phyloP scores from a whole-genome alignment of 805 yeast species.

The Komagataella phaffii region DNA sequence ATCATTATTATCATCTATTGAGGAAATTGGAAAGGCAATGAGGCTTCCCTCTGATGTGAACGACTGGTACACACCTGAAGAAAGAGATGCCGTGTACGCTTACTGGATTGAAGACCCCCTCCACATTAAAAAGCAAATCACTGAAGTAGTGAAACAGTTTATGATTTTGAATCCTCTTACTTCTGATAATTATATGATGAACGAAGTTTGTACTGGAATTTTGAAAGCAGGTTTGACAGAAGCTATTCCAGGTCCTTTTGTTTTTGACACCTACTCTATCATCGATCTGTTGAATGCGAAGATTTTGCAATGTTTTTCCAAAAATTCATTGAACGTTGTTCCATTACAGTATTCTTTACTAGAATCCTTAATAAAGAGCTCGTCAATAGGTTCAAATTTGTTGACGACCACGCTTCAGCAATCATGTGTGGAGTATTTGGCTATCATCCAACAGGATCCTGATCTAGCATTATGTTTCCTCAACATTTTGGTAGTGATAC shows the following conservation, averaged over 20 bases:
- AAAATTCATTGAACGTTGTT: constrained; percentile 18
- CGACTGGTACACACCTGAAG: constrained; percentile 21
- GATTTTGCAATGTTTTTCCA: constrained; percentile 13
- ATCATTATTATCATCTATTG: constrained; percentile 48
- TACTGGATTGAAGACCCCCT: constrained; percentile 40
- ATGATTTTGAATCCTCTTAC: constrained; percentile 24
- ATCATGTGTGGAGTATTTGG: constrained; percentile 22
- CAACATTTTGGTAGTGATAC: constrained; percentile 33
- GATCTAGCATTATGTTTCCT: constrained; percentile 42
- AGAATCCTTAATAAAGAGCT: constrained; percentile 27
- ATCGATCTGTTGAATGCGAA: constrained; percentile 24
- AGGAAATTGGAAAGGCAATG: constrained; percentile 62
- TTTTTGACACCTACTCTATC: constrained; percentile 27
- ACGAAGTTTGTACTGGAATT: constrained; percentile 52
- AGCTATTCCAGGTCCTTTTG: constrained; percentile 51
- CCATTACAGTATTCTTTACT: constrained; percentile 31
- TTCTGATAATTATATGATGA: constrained; percentile 30
- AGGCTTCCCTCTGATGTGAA: constrained; percentile 43
- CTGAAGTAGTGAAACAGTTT: constrained; percentile 26
- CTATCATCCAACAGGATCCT: constrained; percentile 34
- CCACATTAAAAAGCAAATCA: constrained; percentile 25
- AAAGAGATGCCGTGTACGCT: constrained; percentile 13
- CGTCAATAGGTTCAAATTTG: constrained; percentile 15
- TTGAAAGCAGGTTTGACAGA: constrained; percentile 57
- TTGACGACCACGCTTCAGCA: constrained; percentile 23